Percentiles rank a stretch among this genome's conserved stretches.
phyloP scores from a whole-genome alignment of 208 protist genomes.

The Endotrypanum monterogeii region DNA sequence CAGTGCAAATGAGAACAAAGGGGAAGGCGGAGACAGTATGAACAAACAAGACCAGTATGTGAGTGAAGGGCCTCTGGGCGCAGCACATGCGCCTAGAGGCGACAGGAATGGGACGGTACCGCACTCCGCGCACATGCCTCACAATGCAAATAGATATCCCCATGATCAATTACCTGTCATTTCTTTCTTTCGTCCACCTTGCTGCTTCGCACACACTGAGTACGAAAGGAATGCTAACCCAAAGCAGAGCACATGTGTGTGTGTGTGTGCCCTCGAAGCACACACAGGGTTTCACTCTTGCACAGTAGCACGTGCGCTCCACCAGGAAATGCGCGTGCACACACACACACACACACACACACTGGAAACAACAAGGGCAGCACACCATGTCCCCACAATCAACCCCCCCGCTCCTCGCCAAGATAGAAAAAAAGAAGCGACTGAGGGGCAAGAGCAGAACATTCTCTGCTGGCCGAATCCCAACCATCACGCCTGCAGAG shows the following conservation, averaged over 20 bases:
- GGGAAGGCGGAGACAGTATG: background rate
- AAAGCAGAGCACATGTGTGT: too few relatives aligned
- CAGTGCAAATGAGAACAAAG: background rate
- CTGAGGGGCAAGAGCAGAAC: background rate
- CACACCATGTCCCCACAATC: too few relatives aligned
- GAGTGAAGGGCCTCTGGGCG: background rate
- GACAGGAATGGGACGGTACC: background rate
- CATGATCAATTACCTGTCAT: too few relatives aligned
- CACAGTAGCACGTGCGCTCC: too few relatives aligned
- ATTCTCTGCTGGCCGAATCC: background rate
- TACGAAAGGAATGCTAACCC: too few relatives aligned
- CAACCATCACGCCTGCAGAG: background rate
- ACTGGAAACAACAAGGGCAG: background rate
- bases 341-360: slow-evolving; percentile 5
- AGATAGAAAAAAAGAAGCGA: background rate
- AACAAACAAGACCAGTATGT: background rate
- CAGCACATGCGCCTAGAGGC: background rate
- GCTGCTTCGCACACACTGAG: background rate
- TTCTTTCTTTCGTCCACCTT: background rate
- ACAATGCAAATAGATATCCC: background rate
- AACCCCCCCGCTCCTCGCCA: background rate
- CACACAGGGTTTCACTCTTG: too few relatives aligned
- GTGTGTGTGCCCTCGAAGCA: too few relatives aligned
- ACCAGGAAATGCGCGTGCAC: background rate
- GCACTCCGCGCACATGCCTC: background rate